These are phyloP conservation scores for Podospora pseudocomata DNA, from an alignment of 495 filamentous ascomycete genomes.

Conservation along the genomic window DNA sequence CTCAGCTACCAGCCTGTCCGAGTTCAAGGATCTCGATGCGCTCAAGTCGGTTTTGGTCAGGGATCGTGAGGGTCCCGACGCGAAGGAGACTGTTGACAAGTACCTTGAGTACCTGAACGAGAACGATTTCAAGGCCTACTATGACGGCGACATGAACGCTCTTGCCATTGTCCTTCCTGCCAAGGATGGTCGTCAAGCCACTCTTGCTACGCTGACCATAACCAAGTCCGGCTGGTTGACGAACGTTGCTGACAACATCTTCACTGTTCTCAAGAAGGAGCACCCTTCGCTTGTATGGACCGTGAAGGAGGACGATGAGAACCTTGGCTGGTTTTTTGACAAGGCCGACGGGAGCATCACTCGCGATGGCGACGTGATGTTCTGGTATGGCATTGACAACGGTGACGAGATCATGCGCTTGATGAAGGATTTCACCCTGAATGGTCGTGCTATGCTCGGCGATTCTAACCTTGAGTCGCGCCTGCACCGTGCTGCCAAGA, in stretches of 20 bases:
- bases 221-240: slow-evolving; percentile 94
- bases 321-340: slow-evolving; percentile 97
- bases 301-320: slow-evolving; percentile 95
- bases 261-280: slow-evolving; percentile 88
- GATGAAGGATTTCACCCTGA: slow-evolving; percentile 80
- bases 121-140: slow-evolving; percentile 87
- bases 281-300: slow-evolving; percentile 91
- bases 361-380: slow-evolving; percentile 81
- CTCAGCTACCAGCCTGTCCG: slow-evolving; percentile 64
- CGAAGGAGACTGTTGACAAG: slow-evolving; percentile 76
- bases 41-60: slow-evolving; percentile 81
- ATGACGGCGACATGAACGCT: slow-evolving; percentile 93
- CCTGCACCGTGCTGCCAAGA: slow-evolving; percentile 70
- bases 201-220: slow-evolving; percentile 89
- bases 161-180: slow-evolving; percentile 87
- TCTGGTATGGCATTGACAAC: slow-evolving; percentile 91
- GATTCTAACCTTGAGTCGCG: slow-evolving; percentile 85
- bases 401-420: slow-evolving; percentile 81
- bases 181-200: slow-evolving; percentile 54
- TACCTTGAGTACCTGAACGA: slow-evolving; percentile 75
- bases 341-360: slow-evolving; percentile 91
- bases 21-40: slow-evolving; percentile 72
- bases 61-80: slow-evolving; percentile 82
- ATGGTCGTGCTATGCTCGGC: slow-evolving; percentile 85
- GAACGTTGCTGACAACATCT: slow-evolving; percentile 97